Base-by-base conservation (phyloP, 441 rosid species). In the Viola pubescens region DNA sequence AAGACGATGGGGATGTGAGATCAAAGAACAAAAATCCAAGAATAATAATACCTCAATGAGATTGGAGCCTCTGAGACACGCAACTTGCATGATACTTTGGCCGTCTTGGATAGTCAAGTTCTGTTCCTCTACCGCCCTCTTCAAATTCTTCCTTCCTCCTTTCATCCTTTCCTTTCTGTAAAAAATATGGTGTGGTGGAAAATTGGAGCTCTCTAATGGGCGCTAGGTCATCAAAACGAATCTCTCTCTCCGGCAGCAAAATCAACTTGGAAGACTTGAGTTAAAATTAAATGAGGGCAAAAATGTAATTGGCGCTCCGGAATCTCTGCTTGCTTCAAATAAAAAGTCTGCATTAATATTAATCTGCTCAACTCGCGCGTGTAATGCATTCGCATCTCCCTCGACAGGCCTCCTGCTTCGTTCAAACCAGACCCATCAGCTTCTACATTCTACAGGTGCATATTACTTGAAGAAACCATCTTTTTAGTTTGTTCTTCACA, bases 11-110 rank as follows among this genome's bases (percentile, higher is more conserved):
- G 57, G 79, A 65, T 41, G 68, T 59, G 48, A 46, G 49, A 61
- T 9, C 3, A 13, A 54, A 56, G 26, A 50, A 10, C 14, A 50
- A 14, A 49, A 51, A 38, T 34, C 2, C 42, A 0, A 37, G 37
- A 47, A 37, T n/a, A 47, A 10, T 9, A 37, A 9, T 4, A 92
- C 96, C 97, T 89, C 94, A 67, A 89, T 82, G 69, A 86, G 79
- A 79, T 89, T 92, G 75, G 97, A 89, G 55, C 98, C 96, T 71
- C 94, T 78, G 56, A 87, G 88, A 68, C 97, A 89, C 53, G 84
- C 73, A 52, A 87, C 97, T 63, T 82, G 87, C 66, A 75, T 81
- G 43, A 92, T 77, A 67, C 79, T 78, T 48, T 89, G 87, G 9
- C 94, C 90, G 75, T 79, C 81, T 77, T 75, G 74, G 59, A 89